Evolutionary conservation across 768 basidiomycete species (phyloP), one percentile per base, ranked within the genome.

Genomic region (Boletus reticuloceps): DNA sequence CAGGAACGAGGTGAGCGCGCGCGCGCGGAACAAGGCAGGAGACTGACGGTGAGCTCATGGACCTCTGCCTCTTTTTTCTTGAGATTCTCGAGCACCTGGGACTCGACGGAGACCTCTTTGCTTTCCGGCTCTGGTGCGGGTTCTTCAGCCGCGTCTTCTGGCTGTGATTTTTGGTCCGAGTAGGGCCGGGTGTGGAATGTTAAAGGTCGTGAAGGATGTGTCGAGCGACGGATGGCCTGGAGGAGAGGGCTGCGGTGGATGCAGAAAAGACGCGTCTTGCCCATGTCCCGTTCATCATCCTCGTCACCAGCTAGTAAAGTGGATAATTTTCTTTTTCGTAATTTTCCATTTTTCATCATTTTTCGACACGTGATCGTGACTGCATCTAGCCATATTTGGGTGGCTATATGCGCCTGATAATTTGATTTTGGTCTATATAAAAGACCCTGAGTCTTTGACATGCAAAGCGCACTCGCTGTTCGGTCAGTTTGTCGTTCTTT

Each of bases 41-140:
- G 37, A 75, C 89, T 62, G 64, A 94, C 92, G 58, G 86, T 91
- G 57, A 94, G 77, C 71, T 94, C 93, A n/a, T 81, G 75, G n/a
- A 86, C 84, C 68, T 90, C 89, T 25, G 77, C 81, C 69, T 91
- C 85, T 70, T 94, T 90, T 60, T 84, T 84, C 76, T 92, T 87
- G 53, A 96, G 77, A 68, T 88, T 87, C 58, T 70, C 60, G 40
- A 71, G 64, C 22, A 73, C 51, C 51, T 79, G 77, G 20, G 71
- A 63, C 47, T 75, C 69, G 25, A 74, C 61, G 52, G 77, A 72
- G 51, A 60, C 54, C 20, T 67, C 62, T 50, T 69, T 51, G 20
- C 49, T 39, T 8, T 59, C 61, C n/a, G 42, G 43, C 51, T 58
- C 64, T 51, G 69, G 59, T 39, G 50, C 2, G 17, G 61, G 55